These are phyloP conservation scores for Yamadazyma diospyri DNA, from an alignment of 1,139 yeast genomes.

Conservation along the genomic window DNA sequence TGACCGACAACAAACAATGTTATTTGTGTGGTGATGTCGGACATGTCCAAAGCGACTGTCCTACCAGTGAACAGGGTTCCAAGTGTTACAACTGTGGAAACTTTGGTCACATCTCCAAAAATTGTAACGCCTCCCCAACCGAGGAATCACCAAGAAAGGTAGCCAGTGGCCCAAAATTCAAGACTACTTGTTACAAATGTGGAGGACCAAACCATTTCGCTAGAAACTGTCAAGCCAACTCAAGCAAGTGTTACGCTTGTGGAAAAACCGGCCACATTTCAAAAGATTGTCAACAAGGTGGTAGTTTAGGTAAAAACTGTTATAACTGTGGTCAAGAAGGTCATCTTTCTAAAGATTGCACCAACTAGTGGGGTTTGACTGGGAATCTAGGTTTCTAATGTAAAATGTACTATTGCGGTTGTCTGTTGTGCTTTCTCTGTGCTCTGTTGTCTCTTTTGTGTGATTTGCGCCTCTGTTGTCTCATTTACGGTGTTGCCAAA, in stretches of 20 bases:
- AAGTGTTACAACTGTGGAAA: conserved; percentile 60
- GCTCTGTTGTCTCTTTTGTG: not conserved
- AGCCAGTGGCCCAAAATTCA: conserved; percentile 20
- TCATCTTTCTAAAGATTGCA: conserved; percentile 36
- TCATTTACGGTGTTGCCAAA: too few relatives aligned
- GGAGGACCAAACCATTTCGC: conserved; percentile 95
- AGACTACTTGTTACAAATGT: conserved; percentile 80
- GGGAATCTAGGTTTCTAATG: conserved; percentile 2
- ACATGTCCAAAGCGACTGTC: conserved; percentile 68
- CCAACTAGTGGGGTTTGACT: conserved; percentile 12
- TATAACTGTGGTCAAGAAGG: conserved; percentile 41
- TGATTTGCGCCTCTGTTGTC: too few relatives aligned
- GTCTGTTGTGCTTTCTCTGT: too few relatives aligned
- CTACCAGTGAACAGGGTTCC: conserved; percentile 47
- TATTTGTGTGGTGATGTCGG: conserved; percentile 80
- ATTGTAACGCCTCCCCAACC: conserved; percentile 48
- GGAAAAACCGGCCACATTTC: conserved; percentile 88
- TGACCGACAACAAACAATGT: conserved; percentile 80
- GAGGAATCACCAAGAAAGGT: conserved; percentile 17
- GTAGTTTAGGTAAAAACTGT: conserved; percentile 42
- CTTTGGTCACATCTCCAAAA: conserved; percentile 79
- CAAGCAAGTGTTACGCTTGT: conserved; percentile 85
- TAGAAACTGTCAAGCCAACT: conserved; percentile 79
- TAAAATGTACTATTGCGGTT: conserved; percentile 1
- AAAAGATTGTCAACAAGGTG: conserved; percentile 64